Conservation (phyloP, 257 asterid species). For the Solanum pimpinellifolium region DNA sequence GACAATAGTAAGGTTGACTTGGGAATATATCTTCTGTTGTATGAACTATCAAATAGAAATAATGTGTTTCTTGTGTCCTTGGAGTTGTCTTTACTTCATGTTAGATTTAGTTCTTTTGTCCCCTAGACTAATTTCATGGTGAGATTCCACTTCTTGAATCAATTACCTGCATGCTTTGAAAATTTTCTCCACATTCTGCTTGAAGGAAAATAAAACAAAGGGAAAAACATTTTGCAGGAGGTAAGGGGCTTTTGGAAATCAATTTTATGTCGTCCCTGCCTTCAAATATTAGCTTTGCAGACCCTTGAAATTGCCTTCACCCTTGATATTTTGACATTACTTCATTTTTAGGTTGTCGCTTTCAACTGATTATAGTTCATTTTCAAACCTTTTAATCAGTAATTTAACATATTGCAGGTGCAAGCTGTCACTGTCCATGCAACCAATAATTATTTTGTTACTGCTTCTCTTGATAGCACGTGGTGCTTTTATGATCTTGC, state of each 20-base stretch:
- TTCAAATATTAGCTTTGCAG: neutral
- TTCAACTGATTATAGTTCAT: neutral
- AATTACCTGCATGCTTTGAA: neutral
- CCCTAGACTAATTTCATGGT: neutral
- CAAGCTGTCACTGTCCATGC: slow-evolving; percentile 97
- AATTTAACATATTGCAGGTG: slow-evolving; percentile 37
- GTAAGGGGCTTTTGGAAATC: neutral
- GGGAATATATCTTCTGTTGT: neutral
- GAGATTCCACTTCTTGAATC: neutral
- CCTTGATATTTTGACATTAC: neutral
- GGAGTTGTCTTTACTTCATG: neutral
- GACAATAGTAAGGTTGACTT: neutral
- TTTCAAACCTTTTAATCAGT: neutral
- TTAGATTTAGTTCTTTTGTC: neutral
- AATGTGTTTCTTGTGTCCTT: neutral
- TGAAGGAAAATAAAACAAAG: neutral
- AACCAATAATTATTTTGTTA: slow-evolving; percentile 76
- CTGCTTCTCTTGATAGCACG: slow-evolving; percentile 88
- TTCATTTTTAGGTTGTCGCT: neutral
- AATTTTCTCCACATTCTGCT: neutral
- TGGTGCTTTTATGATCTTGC: slow-evolving; percentile 96
- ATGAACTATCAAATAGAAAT: neutral
- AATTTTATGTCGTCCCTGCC: neutral
- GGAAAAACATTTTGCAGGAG: neutral
- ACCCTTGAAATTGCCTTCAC: neutral